Percentiles rank a stretch among this genome's conserved stretches.
Conservation (phyloP, 2,329 filamentous ascomycete genomes). For the Aspergillus viridinutans region DNA sequence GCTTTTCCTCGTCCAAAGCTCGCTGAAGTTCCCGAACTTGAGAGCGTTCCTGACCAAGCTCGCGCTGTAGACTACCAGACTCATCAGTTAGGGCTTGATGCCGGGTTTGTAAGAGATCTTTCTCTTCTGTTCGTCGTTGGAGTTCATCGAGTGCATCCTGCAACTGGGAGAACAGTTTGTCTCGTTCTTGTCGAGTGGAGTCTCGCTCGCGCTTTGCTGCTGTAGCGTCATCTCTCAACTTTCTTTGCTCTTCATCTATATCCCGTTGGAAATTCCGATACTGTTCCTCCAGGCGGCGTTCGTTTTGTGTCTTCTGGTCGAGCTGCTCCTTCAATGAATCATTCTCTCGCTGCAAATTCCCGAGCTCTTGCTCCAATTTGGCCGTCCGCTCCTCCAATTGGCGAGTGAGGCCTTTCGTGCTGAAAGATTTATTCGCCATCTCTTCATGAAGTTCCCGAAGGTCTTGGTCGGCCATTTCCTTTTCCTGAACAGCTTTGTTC, state of each 20-base stretch:
- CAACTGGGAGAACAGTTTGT: conserved; percentile 44
- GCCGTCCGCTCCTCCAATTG: conserved; percentile 69
- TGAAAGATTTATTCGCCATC: conserved; percentile 73
- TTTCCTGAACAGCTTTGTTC: conserved; percentile 50
- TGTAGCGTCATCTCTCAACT: conserved; percentile 44
- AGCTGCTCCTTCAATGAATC: conserved; percentile 41
- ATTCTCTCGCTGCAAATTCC: conserved; percentile 47
- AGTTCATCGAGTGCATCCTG: conserved; percentile 58
- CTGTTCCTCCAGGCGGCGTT: conserved; percentile 50
- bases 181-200: conserved; percentile 43
- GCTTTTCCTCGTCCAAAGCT: conserved; percentile 51
- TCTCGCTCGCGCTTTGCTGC: conserved; percentile 41
- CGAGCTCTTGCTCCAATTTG: conserved; percentile 64
- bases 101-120: conserved; percentile 63
- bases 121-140: conserved; percentile 56
- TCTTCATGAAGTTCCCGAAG: conserved; percentile 66
- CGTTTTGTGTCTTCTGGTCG: conserved; percentile 40
- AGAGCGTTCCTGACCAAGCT: conserved; percentile 49
- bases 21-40: conserved; percentile 47
- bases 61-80: conserved; percentile 62
- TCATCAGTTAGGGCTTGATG: conserved; percentile 65
- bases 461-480: conserved; percentile 50
- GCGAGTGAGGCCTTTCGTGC: conserved; percentile 68
- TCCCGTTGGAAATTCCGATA: conserved; percentile 37
- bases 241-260: conserved; percentile 32